These are phyloP conservation scores for Fraxinus sp. DNA, from an alignment of 305 asterid genomes.

Conservation along the genomic window DNA sequence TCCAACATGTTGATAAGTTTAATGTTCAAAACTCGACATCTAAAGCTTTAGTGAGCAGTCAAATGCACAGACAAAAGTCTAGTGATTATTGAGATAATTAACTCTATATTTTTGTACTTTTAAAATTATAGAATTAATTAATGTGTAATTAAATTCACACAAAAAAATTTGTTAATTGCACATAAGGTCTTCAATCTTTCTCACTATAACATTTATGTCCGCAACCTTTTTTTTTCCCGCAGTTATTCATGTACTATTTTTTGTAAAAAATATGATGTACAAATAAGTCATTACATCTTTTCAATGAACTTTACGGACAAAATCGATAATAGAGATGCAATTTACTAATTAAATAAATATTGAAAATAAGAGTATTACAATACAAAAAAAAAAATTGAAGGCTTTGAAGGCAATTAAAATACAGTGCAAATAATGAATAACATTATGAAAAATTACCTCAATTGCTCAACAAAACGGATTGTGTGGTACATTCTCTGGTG, in stretches of 20 bases:
- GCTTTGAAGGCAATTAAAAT: not conserved
- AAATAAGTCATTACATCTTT: not conserved
- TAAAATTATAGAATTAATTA: not conserved
- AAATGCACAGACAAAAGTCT: no score
- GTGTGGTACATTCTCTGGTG: not conserved
- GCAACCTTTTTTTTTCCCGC: not conserved
- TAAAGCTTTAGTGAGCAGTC: no score
- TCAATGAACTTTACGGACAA: not conserved
- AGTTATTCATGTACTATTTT: not conserved
- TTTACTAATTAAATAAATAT: not conserved
- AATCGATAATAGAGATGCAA: not conserved
- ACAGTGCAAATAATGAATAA: not conserved
- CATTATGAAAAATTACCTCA: not conserved
- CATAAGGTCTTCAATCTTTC: not conserved
- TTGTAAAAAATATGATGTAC: not conserved
- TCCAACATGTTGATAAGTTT: no score
- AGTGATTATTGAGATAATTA: no score
- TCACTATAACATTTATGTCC: not conserved
- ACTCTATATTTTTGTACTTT: not conserved
- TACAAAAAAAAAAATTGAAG: no score
- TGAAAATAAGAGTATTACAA: not conserved
- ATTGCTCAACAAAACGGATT: not conserved
- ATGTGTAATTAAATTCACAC: not conserved
- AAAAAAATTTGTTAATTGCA: not conserved
- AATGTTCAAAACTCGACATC: no score